Evolutionary conservation across 2,329 filamentous ascomycete genomes (phyloP).

Genomic region (Fusarium sp.): DNA sequence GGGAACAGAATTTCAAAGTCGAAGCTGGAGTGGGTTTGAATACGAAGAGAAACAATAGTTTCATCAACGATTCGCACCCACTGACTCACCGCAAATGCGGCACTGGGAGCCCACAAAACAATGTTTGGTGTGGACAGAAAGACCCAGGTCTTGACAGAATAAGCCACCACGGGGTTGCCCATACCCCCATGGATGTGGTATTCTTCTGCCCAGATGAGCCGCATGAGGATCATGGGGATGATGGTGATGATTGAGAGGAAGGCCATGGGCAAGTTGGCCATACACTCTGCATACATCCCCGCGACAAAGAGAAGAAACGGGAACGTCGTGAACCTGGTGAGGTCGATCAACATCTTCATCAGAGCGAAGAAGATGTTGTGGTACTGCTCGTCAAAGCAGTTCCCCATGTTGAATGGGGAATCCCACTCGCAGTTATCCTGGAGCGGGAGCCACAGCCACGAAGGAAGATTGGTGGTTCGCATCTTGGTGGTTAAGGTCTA

Average conservation of each 20-base stretch:
- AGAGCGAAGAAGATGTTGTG: conserved; percentile 18
- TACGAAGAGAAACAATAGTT: conserved; percentile 2
- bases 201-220: conserved; percentile 1
- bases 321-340: conserved; percentile 3
- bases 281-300: neutral
- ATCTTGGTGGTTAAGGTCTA: neutral
- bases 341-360: conserved; percentile 1
- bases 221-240: neutral
- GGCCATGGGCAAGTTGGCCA: conserved; percentile 1
- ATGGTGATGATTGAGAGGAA: neutral
- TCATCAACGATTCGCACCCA: neutral
- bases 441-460: conserved; percentile 21
- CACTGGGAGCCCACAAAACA: conserved; percentile 1
- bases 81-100: conserved; percentile 5
- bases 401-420: conserved; percentile 11
- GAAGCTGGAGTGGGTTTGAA: conserved; percentile 6
- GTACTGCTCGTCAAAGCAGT: conserved; percentile 26
- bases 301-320: conserved; percentile 2
- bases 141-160: conserved; percentile 11
- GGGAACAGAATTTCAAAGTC: conserved; percentile 9
- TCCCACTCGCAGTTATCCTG: conserved; percentile 18
- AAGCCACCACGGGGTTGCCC: conserved; percentile 1
- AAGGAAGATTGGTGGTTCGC: conserved; percentile 5
- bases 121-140: conserved; percentile 6
- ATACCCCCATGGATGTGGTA: neutral